These are phyloP conservation scores for Lactifluus pinguis DNA, from an alignment of 768 basidiomycete genomes.

Conservation along the genomic window DNA sequence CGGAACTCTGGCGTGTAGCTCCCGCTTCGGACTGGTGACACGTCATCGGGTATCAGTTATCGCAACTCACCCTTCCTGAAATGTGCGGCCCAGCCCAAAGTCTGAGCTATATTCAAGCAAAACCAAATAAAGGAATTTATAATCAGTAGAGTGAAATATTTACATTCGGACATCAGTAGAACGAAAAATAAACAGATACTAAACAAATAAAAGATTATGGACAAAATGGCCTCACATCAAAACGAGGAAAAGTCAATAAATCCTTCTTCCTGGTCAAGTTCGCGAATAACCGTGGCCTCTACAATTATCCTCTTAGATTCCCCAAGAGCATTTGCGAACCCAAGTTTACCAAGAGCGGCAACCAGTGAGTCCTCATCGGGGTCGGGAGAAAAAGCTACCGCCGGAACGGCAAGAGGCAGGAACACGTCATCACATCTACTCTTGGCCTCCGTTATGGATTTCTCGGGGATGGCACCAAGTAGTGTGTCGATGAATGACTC, in stretches of 20 bases:
- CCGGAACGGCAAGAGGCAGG: background rate
- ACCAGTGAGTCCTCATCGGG: conserved; percentile 3
- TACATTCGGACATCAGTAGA: background rate
- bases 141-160: background rate
- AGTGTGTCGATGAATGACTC: background rate
- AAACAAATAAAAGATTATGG: background rate
- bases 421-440: background rate
- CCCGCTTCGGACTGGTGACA: no score
- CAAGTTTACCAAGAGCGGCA: conserved; percentile 23
- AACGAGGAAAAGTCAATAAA: conserved; percentile 71
- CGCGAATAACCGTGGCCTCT: conserved; percentile 71
- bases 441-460: background rate
- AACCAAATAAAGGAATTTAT: background rate
- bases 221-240: background rate
- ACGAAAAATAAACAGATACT: no score
- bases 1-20: no score
- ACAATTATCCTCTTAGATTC: conserved; percentile 54
- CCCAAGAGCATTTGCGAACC: conserved; percentile 13
- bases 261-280: conserved; percentile 66
- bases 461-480: background rate
- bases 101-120: background rate
- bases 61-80: no score
- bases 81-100: background rate
- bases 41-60: no score
- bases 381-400: background rate